These are phyloP conservation scores for Yamadazyma nakazawae DNA, from an alignment of 805 yeast species.

Conservation along the genomic window DNA sequence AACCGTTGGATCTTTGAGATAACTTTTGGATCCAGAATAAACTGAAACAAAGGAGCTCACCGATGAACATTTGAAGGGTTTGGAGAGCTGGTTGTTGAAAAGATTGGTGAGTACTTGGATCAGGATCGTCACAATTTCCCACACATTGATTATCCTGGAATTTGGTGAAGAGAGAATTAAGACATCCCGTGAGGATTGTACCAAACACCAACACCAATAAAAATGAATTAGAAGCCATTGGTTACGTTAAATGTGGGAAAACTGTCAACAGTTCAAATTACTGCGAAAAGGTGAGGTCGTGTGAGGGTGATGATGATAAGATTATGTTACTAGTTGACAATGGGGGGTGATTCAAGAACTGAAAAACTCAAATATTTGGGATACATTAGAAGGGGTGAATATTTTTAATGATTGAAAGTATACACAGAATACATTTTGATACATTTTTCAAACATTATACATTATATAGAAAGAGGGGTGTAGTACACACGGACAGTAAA, in stretches of 20 bases:
- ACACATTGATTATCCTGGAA: slow-evolving; percentile 76
- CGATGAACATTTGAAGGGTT: slow-evolving; percentile 78
- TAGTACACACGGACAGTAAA: too few relatives aligned
- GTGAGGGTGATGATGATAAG: too few relatives aligned
- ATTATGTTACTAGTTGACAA: too few relatives aligned
- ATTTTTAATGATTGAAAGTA: too few relatives aligned
- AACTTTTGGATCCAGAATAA: not conserved
- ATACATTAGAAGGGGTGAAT: too few relatives aligned
- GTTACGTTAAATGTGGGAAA: not conserved
- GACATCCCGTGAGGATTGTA: slow-evolving; percentile 64
- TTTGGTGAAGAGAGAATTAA: slow-evolving; percentile 72
- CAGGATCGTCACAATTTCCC: slow-evolving; percentile 47
- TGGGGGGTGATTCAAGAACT: too few relatives aligned
- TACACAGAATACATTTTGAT: too few relatives aligned
- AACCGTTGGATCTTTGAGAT: not conserved
- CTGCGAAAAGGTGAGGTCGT: too few relatives aligned
- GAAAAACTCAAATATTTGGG: too few relatives aligned
- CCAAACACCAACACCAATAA: slow-evolving; percentile 29
- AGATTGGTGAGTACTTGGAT: slow-evolving; percentile 35
- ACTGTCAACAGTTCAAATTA: too few relatives aligned
- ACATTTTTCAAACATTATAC: too few relatives aligned
- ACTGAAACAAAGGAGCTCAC: slow-evolving; percentile 53
- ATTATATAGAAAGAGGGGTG: too few relatives aligned
- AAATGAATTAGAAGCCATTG: slow-evolving; percentile 2
- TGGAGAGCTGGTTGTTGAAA: slow-evolving; percentile 81